Conservation (phyloP, 768 basidiomycete genomes). For the Ramaria sp. region DNA sequence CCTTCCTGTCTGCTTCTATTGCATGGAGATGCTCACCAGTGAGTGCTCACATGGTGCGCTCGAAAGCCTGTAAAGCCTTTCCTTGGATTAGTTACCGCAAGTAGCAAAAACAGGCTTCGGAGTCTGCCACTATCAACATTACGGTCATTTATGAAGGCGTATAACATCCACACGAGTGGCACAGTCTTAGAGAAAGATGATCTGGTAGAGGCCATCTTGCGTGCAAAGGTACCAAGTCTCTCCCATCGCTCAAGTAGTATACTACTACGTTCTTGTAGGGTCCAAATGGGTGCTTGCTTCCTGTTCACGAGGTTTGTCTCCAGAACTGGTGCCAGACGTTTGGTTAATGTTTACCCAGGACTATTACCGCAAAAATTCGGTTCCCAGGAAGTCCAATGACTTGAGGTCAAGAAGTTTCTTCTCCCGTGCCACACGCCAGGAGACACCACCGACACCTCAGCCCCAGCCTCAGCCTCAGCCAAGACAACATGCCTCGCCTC, state of each 20-base stretch:
- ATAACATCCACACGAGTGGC: slow-evolving; percentile 50
- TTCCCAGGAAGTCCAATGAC: slow-evolving; percentile 30
- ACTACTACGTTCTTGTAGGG: slow-evolving; percentile 24
- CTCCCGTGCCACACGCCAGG: slow-evolving; percentile 27
- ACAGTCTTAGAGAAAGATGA: slow-evolving; percentile 67
- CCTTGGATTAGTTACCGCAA: slow-evolving; percentile 51
- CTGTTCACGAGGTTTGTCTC: slow-evolving; percentile 41
- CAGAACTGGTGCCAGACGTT: background rate
- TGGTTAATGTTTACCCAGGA: slow-evolving; percentile 23
- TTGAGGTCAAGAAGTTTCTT: slow-evolving; percentile 30
- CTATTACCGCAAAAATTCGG: slow-evolving; percentile 52
- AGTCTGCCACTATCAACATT: slow-evolving; percentile 46
- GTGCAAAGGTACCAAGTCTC: slow-evolving; percentile 27
- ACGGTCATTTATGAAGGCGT: slow-evolving; percentile 58
- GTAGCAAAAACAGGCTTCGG: slow-evolving; percentile 45
- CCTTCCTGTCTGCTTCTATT: slow-evolving; percentile 59
- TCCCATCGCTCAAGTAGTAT: background rate
- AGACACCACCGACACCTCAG: slow-evolving; percentile 15
- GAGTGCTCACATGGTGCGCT: slow-evolving; percentile 16
- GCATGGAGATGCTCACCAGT: slow-evolving; percentile 63
- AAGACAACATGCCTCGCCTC: slow-evolving; percentile 17
- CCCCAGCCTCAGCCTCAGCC: slow-evolving; percentile 22
- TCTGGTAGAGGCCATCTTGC: slow-evolving; percentile 53
- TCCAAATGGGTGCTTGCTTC: slow-evolving; percentile 49
- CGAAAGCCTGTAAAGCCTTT: background rate